Conservation (phyloP, 2,329 filamentous ascomycete species). For the Diaporthe sp. region DNA sequence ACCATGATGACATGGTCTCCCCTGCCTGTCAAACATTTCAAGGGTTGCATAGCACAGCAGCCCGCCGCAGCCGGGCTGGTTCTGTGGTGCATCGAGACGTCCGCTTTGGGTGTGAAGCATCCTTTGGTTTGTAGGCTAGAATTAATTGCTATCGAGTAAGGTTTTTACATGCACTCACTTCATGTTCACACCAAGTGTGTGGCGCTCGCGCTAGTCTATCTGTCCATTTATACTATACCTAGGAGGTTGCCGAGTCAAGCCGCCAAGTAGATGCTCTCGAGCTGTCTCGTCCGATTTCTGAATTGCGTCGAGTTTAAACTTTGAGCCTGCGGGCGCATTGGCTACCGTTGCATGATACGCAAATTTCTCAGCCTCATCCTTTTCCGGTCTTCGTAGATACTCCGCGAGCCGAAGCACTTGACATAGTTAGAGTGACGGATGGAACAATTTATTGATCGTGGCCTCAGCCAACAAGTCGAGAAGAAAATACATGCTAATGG, state of each 20-base stretch:
- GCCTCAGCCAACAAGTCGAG: not conserved
- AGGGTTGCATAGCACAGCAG: not conserved
- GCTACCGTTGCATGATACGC: not conserved
- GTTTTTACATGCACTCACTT: not conserved
- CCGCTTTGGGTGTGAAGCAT: not conserved
- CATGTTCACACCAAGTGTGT: not conserved
- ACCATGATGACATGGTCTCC: not conserved
- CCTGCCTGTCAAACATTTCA: constrained; percentile 7
- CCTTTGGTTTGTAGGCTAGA: not conserved
- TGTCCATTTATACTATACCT: not conserved
- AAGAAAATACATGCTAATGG: not conserved
- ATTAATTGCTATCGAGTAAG: not conserved
- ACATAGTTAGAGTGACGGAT: not conserved
- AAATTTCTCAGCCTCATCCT: not conserved
- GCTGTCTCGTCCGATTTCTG: not conserved
- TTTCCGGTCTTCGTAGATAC: not conserved
- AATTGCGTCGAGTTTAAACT: not conserved
- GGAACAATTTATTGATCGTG: not conserved
- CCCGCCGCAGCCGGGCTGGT: not conserved
- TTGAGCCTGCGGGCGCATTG: not conserved
- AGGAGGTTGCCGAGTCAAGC: not conserved
- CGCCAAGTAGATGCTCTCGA: not conserved
- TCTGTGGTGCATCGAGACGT: not conserved
- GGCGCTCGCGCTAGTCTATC: not conserved
- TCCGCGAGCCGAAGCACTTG: constrained; percentile 5